Evolutionary conservation across 1,139 yeast genomes (phyloP), one percentile per base, ranked within the genome.

Genomic region (Kodamaea fungicola): DNA sequence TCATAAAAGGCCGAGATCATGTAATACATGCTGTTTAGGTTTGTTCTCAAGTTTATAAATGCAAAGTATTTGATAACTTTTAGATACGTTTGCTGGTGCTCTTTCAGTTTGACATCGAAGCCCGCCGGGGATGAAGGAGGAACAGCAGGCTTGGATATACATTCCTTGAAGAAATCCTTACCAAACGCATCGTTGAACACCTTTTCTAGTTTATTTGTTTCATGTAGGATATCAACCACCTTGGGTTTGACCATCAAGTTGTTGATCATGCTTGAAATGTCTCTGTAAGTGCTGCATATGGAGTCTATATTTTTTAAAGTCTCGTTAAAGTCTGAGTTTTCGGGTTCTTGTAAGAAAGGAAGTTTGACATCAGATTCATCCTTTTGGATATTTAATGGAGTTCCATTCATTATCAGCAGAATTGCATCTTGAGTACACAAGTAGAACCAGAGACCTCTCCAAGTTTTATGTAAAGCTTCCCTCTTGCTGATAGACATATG

Each of bases 1-100:
- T 71, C 76, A 45, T 67, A 71, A 47, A 69, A 69, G 31, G 67
- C 52, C 9, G 72, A 71, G 38, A 71, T 62, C 57, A 64, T 61
- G 42, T 64, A 70, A 46, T 71, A 71, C 48, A 70, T 56, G 35
- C 73, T 64, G n/a, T 73, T 65, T 37, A 71, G 51, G 45, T 67
- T 68, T 1, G 74, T 63, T 35, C 76, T 53, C 36, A 70, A 50
- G 43, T 64, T 67, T 28, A 70, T 57, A 42, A 70, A 71, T 7
- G 55, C 38, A 28, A 61, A 51, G 49, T 62, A 71, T 38, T 64
- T 64, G 22, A 58, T 42, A 6, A 69, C 75, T 44, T 69, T 71
- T 39, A 55, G 21, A 23, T 36, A 37, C 22, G 43, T 28, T 22
- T 42, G 40, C 21, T 50, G 53, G 38, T 41, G 44, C 33, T 41